These are phyloP conservation scores for Stygiomarasmius scandens DNA, from an alignment of 1,284 basidiomycete genomes.

Conservation along the genomic window DNA sequence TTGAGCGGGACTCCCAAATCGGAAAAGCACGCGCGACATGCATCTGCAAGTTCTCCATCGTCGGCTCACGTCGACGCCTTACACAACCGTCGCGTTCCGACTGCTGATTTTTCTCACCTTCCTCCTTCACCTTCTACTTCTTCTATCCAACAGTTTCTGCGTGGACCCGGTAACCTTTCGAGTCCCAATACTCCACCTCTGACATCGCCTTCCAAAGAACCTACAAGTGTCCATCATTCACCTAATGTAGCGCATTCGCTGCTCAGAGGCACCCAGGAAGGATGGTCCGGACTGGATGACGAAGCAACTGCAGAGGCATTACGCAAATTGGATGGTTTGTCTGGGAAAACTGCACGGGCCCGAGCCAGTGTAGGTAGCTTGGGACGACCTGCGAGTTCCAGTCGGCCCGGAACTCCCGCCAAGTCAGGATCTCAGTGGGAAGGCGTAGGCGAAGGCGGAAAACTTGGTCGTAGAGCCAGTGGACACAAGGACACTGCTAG, in stretches of 20 bases:
- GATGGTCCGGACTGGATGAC: constrained; percentile 83
- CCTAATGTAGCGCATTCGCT: constrained; percentile 79
- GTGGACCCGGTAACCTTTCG: constrained; percentile 51
- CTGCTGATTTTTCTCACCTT: constrained; percentile 85
- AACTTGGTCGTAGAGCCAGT: constrained; percentile 52
- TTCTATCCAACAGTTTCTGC: constrained; percentile 82
- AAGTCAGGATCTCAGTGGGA: constrained; percentile 68
- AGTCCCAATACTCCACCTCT: constrained; percentile 50
- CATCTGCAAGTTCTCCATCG: constrained; percentile 68
- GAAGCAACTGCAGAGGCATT: constrained; percentile 90
- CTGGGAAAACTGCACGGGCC: constrained; percentile 69
- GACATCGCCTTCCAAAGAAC: constrained; percentile 48
- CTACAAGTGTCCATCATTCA: constrained; percentile 46
- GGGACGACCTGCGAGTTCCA: constrained; percentile 61
- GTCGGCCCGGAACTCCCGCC: constrained; percentile 76
- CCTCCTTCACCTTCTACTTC: constrained; percentile 86
- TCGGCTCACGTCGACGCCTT: constrained; percentile 56
- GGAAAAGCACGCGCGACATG: constrained; percentile 64
- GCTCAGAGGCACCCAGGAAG: constrained; percentile 79
- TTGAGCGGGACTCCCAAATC: constrained; percentile 40
- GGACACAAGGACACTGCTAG: constrained; percentile 41
- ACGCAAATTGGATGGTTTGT: constrained; percentile 90
- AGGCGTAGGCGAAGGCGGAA: constrained; percentile 44
- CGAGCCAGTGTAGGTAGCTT: constrained; percentile 70
- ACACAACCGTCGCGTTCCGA: constrained; percentile 58